These are phyloP conservation scores for Septoria petroselini DNA, from an alignment of 2,329 filamentous ascomycete species.

Conservation along the genomic window DNA sequence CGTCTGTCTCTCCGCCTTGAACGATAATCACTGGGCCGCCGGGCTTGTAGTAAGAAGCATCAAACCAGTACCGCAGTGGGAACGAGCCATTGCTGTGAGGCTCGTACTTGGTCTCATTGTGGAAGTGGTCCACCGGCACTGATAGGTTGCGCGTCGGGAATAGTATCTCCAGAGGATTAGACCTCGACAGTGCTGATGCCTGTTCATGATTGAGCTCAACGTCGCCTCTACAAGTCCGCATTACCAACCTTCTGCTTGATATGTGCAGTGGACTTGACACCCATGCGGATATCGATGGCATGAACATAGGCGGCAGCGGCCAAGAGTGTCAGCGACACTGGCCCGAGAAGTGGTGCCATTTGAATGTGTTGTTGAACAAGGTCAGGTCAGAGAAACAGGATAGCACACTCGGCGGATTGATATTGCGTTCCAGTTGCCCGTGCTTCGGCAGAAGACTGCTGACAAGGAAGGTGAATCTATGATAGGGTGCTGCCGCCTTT, in stretches of 20 bases:
- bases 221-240: not conserved
- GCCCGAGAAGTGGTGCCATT: constrained; percentile 4
- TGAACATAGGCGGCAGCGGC: constrained; percentile 6
- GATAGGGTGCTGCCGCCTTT: too few relatives aligned
- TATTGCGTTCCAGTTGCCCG: too few relatives aligned
- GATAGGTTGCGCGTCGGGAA: constrained; percentile 54
- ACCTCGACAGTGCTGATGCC: constrained; percentile 15
- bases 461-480: too few relatives aligned
- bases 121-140: constrained; percentile 74
- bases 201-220: constrained; percentile 2
- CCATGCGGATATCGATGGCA: constrained; percentile 11
- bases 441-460: not conserved
- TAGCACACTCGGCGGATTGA: not conserved
- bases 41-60: constrained; percentile 68
- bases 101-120: constrained; percentile 72
- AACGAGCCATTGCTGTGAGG: constrained; percentile 70
- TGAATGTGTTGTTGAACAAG: too few relatives aligned
- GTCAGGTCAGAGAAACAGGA: too few relatives aligned
- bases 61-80: constrained; percentile 77
- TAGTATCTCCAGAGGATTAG: constrained; percentile 36
- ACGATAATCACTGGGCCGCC: constrained; percentile 81
- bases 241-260: constrained; percentile 4
- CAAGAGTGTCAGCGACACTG: constrained; percentile 10
- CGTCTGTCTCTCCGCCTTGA: constrained; percentile 67
- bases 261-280: constrained; percentile 4